A percentile compares a stretch with the other conserved stretches of the same genome.
Conservation (phyloP, 768 basidiomycete species). For the Suillus subluteus region DNA sequence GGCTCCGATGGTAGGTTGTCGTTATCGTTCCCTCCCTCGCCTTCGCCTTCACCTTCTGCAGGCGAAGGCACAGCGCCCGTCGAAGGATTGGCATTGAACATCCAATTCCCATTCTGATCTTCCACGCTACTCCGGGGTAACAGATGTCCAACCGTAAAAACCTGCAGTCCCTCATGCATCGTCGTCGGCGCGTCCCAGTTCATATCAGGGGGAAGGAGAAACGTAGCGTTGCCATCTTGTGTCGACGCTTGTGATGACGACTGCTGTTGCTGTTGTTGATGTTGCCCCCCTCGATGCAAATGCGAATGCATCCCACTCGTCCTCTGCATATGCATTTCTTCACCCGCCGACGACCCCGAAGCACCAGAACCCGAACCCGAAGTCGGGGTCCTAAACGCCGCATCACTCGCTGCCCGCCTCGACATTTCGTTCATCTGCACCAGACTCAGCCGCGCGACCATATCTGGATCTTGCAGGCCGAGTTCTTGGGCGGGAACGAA, state of each 20-base stretch:
- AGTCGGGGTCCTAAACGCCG: constrained; percentile 28
- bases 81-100: constrained; percentile 44
- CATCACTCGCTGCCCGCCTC: constrained; percentile 53
- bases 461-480: constrained; percentile 51
- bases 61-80: constrained; percentile 14
- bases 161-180: constrained; percentile 70
- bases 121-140: constrained; percentile 58
- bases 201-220: constrained; percentile 29
- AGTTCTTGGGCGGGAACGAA: constrained; percentile 63
- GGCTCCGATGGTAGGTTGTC: constrained; percentile 23
- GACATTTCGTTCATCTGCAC: constrained; percentile 82
- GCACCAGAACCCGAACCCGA: constrained; percentile 18
- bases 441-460: constrained; percentile 65
- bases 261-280: constrained; percentile 14
- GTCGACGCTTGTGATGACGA: constrained; percentile 22
- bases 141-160: constrained; percentile 80
- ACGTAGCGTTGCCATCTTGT: constrained; percentile 31
- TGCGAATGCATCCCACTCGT: constrained; percentile 21
- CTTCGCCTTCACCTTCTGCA: constrained; percentile 26
- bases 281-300: constrained; percentile 21
- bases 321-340: constrained; percentile 50
- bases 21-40: constrained; percentile 22
- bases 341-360: constrained; percentile 44
- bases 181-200: constrained; percentile 32
- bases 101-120: constrained; percentile 64